Conservation (phyloP, 1,139 yeast species). For the Pichia terricola region DNA sequence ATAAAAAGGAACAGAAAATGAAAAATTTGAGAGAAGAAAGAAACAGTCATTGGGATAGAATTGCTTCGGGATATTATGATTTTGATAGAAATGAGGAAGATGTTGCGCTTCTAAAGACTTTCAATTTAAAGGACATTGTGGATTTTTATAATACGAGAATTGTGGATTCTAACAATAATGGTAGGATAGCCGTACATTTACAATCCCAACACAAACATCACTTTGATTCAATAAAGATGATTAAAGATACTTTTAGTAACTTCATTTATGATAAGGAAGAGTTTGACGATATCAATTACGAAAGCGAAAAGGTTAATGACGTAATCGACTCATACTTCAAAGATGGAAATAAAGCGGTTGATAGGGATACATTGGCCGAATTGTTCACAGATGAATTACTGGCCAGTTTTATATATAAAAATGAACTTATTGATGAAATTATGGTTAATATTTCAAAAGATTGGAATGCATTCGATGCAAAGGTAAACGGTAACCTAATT, state of each 20-base stretch:
- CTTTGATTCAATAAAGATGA: constrained; percentile 12
- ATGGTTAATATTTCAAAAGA: constrained; percentile 11
- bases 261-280: constrained; percentile 20
- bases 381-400: constrained; percentile 13
- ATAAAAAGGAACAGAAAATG: constrained; percentile 57
- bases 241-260: constrained; percentile 21
- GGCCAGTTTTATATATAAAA: constrained; percentile 12
- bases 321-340: constrained; percentile 12
- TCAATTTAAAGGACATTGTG: constrained; percentile 50
- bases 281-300: constrained; percentile 20
- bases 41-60: constrained; percentile 52
- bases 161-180: constrained; percentile 27
- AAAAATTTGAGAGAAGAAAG: constrained; percentile 77
- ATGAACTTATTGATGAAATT: constrained; percentile 14
- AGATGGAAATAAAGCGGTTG: constrained; percentile 5
- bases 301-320: constrained; percentile 18
- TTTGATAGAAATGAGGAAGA: constrained; percentile 50
- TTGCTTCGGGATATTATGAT: constrained; percentile 70
- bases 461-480: constrained; percentile 8
- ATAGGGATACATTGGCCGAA: constrained; percentile 6
- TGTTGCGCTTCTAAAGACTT: constrained; percentile 42
- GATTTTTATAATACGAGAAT: constrained; percentile 44
- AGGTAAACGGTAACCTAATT: constrained; percentile 22
- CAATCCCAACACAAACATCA: constrained; percentile 44
- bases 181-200: constrained; percentile 57